These are phyloP conservation scores for Penicillium nordicum DNA, from an alignment of 2,329 filamentous ascomycete genomes.

Conservation along the genomic window DNA sequence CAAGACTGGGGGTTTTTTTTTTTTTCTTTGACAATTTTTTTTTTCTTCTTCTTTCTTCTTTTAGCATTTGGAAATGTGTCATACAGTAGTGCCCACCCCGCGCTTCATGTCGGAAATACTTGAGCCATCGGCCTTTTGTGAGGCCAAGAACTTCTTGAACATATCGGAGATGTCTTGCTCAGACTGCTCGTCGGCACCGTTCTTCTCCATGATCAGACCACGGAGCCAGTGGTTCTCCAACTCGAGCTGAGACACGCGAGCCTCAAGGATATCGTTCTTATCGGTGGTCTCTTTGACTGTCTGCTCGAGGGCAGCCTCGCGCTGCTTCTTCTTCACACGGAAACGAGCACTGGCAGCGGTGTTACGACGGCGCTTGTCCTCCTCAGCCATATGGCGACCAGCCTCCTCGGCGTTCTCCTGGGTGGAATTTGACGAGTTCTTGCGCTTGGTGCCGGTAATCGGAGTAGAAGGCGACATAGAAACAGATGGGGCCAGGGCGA, in stretches of 20 bases:
- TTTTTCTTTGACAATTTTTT: slow-evolving; percentile 2
- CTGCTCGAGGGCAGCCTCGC: slow-evolving; percentile 78
- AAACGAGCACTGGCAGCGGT: slow-evolving; percentile 88
- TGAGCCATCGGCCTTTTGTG: slow-evolving; percentile 30
- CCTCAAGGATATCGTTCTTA: slow-evolving; percentile 71
- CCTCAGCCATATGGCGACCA: slow-evolving; percentile 73
- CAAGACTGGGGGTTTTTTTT: slow-evolving; percentile 17
- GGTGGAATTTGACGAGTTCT: slow-evolving; percentile 36
- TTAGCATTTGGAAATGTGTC: slow-evolving; percentile 5
- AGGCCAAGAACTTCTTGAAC: slow-evolving; percentile 41
- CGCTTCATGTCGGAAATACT: slow-evolving; percentile 34
- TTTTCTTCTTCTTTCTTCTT: slow-evolving; percentile 15
- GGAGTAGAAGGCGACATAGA: slow-evolving; percentile 14
- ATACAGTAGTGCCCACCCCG: slow-evolving; percentile 31
- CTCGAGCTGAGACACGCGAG: slow-evolving; percentile 69
- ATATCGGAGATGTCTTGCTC: slow-evolving; percentile 47
- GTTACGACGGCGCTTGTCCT: slow-evolving; percentile 87
- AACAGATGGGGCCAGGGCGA: slow-evolving; percentile 17
- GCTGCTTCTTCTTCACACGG: slow-evolving; percentile 94
- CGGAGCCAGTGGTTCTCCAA: slow-evolving; percentile 80
- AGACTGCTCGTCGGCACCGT: slow-evolving; percentile 42
- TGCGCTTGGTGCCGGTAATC: slow-evolving; percentile 34
- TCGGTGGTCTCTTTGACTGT: slow-evolving; percentile 79
- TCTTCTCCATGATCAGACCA: slow-evolving; percentile 78
- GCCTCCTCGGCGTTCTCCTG: slow-evolving; percentile 62